Evolutionary conservation across 805 yeast genomes (phyloP), one percentile per base, ranked within the genome.

Genomic region (Priceomyces carsonii): DNA sequence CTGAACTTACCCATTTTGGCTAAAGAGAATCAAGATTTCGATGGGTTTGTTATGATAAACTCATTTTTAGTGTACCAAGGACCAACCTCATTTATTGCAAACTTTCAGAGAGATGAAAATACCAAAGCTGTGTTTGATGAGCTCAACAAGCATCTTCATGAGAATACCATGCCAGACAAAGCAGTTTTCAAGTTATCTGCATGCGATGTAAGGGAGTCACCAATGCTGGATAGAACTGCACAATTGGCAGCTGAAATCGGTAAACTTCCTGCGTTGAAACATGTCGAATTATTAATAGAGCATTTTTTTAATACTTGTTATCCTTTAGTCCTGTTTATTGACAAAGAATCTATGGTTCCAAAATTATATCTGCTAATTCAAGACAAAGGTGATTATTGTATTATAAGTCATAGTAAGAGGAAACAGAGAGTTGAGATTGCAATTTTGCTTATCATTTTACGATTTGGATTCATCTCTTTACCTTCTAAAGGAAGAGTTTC

Each of bases 391-490:
- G 25, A 33, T 25, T 16, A 19, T 19, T 9, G 26, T 33, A 25
- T 15, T 19, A 15, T 20, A 18, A 21, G n/a, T 19, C 14, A 13
- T 6, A 13, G 13, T 12, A 19, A 20, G 13, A 15, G 12, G 3
- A 12, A 30, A 20, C 33, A 19, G 15, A 21, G 16, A 1, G 61
- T 61, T 10, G 61, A 61, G 10, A 57, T 70, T 6, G 50, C 72
- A 3, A 41, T 66, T n/a, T 36, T 71, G 16, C 50, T 74, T n/a
- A 42, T 65, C 7, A 50, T 74, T 16, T 38, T 73, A 32, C 53
- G 79, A 43, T 61, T 66, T 36, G 53, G 73, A 1, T 74, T 54
- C 41, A 45, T 73, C 21, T 52, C 76, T 1, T 41, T 72, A n/a
- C 59, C 66, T 7, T 30, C 23, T 14, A 21, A 17, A 15, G 33